Evolutionary conservation across 2,329 filamentous ascomycete species (phyloP).

Genomic region (Botrytis pseudocinerea): DNA sequence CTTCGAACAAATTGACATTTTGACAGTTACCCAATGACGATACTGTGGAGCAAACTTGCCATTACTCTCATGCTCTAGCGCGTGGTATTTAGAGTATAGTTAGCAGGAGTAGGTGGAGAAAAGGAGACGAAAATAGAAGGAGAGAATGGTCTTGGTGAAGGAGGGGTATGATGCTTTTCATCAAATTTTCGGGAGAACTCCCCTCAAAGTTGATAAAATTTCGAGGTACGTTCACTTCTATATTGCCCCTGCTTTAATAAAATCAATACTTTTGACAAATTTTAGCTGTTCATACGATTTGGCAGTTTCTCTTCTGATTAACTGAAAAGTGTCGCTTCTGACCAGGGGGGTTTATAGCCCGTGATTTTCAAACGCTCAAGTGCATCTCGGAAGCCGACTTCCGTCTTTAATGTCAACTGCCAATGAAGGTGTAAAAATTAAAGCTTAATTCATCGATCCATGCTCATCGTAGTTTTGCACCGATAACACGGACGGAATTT

Average conservation of each 20-base stretch:
- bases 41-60: neutral
- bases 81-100: neutral
- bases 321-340: neutral
- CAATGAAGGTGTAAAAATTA: neutral
- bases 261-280: neutral
- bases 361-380: neutral
- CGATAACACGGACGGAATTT: neutral
- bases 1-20: neutral
- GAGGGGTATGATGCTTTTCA: neutral
- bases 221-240: neutral
- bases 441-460: neutral
- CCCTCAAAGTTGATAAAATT: neutral
- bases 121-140: neutral
- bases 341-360: too few relatives aligned
- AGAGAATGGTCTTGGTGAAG: neutral
- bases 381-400: neutral
- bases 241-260: neutral
- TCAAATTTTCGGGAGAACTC: neutral
- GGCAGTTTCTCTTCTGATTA: neutral
- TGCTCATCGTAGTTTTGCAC: neutral
- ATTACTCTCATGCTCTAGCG: neutral
- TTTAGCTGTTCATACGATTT: neutral
- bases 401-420: neutral
- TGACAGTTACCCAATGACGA: neutral
- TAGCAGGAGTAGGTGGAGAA: neutral